A percentile compares a stretch with the other conserved stretches of the same genome.
Evolutionary conservation across 2,329 filamentous ascomycete genomes (phyloP).

Genomic region (Fusarium xyrophilum): DNA sequence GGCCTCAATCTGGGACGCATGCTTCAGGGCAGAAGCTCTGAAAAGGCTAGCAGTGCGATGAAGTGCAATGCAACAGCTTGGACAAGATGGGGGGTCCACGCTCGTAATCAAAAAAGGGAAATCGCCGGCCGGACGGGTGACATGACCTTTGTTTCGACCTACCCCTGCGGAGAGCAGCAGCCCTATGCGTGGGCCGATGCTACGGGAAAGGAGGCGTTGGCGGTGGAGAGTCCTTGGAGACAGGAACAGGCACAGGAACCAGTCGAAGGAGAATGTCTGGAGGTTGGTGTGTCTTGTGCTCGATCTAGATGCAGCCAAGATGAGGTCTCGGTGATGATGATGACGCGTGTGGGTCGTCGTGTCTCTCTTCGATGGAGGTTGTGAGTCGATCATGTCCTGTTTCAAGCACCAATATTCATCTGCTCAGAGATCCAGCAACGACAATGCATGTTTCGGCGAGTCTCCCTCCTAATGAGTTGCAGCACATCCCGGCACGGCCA

Average conservation of each 20-base stretch:
- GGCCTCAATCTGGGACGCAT: slow-evolving; percentile 19
- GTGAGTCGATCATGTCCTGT: slow-evolving; percentile 10
- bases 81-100: slow-evolving; percentile 12
- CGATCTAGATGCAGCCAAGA: background rate
- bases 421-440: slow-evolving; percentile 1
- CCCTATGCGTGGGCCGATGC: slow-evolving; percentile 39
- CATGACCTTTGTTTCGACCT: slow-evolving; percentile 24
- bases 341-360: slow-evolving; percentile 1
- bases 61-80: slow-evolving; percentile 18
- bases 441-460: slow-evolving; percentile 1
- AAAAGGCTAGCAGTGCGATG: slow-evolving; percentile 28
- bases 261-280: slow-evolving; percentile 13
- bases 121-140: slow-evolving; percentile 33
- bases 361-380: background rate
- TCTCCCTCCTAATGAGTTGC: background rate
- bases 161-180: slow-evolving; percentile 35
- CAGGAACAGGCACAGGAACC: slow-evolving; percentile 14
- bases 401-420: slow-evolving; percentile 1
- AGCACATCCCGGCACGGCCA: background rate
- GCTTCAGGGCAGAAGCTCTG: slow-evolving; percentile 18
- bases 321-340: slow-evolving; percentile 1
- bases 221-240: too few species aligned
- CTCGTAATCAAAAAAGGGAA: slow-evolving; percentile 28
- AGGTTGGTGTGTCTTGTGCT: slow-evolving; percentile 7
- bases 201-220: slow-evolving; percentile 16